Evolutionary conservation across 169 alveolate genomes (phyloP).

Genomic region (Plasmodium vivax): DNA sequence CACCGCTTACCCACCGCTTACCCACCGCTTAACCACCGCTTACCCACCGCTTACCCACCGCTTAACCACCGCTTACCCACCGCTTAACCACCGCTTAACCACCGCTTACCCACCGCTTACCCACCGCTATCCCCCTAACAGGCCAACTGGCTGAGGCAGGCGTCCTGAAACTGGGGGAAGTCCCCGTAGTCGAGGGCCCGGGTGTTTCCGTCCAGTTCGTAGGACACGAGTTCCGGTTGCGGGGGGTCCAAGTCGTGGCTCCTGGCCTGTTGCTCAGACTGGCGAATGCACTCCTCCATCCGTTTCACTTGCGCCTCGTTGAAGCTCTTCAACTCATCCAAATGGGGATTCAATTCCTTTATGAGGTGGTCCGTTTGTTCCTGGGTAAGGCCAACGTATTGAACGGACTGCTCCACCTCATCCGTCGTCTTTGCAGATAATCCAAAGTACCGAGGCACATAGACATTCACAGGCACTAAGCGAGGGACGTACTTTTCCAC

Average conservation of each 20-base stretch:
- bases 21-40: too few relatives aligned
- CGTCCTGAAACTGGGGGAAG: neutral
- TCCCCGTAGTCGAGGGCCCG: conserved; percentile 11
- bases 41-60: too few relatives aligned
- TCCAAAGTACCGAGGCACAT: conserved; percentile 59
- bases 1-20: too few relatives aligned
- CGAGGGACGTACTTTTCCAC: conserved; percentile 54
- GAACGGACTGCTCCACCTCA: neutral
- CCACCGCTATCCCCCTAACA: neutral
- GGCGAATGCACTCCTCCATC: conserved; percentile 19
- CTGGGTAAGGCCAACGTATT: conserved; percentile 10
- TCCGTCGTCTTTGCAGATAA: conserved; percentile 37
- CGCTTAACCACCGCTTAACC: too few relatives aligned
- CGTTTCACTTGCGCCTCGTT: conserved; percentile 25
- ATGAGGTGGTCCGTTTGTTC: conserved; percentile 30
- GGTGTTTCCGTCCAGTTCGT: conserved; percentile 13
- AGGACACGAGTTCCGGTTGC: conserved; percentile 23
- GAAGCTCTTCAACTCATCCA: conserved; percentile 24
- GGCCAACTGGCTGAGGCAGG: neutral
- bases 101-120: neutral
- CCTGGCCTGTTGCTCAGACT: conserved; percentile 36
- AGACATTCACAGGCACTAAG: conserved; percentile 57
- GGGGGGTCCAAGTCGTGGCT: conserved; percentile 26
- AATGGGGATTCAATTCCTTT: conserved; percentile 62
- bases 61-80: neutral